Base-by-base conservation (phyloP, 306 rosid species). In the Gillenia trifoliata region DNA sequence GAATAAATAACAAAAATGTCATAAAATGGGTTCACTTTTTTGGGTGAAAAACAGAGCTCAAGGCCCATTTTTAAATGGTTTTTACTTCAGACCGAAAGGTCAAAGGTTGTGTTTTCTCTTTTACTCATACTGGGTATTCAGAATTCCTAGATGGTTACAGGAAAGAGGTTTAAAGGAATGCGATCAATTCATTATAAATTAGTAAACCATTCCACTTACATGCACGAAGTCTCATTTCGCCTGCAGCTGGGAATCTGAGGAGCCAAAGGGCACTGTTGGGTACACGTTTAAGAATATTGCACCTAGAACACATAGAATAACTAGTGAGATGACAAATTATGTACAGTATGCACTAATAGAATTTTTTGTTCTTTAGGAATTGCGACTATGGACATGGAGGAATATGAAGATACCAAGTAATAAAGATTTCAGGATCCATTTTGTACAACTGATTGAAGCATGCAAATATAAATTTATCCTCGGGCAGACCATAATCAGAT, bases 211-310 rank as follows among this genome's bases (percentile, higher is more conserved):
- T 13, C 36, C 50, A 78, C 99, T 13, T 84, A 95, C 99, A 92
- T 78, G 92, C 80, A 29, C 93, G 86, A 72, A 95, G 84, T 79
- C 97, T 88, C 91, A 86, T 88, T 89, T 92, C 99, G 11, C 99
- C 99, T 47, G 98, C 93, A 26, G 99, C 99, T 43, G 99, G 99
- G 82, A 95, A 95, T 85, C 91, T 87, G 69, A 95, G 90, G 74
- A 95, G 99, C 99, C 99, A 95, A 71, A 95, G 97, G 23, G 93
- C 99, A 76, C 99, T 90, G 81, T 92, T 89, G 22, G 99, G 96
- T 73, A 95, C 98, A 3, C 98, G 91, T 78, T 85, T 95, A 59
- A 95, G 98, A 85, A 95, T 95, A 78, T 89, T 95, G 84, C 99
- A 95, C 99, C 99, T 95, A 68, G 59, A 74, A 36, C 31, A 50